phyloP scores from a whole-genome alignment of 2,329 filamentous ascomycete genomes.

The Apiospora rasikravindrae region DNA sequence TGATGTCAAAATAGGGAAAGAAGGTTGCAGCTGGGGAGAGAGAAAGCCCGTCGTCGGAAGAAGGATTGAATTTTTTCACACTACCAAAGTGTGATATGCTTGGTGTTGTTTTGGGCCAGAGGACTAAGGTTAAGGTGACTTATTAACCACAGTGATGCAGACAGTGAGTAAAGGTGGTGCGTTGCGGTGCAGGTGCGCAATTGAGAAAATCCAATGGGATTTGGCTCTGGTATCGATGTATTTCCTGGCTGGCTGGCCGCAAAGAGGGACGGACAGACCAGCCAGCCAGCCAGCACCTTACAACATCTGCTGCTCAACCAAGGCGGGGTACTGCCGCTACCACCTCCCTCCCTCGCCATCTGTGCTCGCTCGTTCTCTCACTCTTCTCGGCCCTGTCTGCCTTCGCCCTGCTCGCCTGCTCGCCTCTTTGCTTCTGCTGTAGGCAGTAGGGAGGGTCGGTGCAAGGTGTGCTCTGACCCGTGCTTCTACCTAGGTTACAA shows the following conservation, averaged over 20 bases:
- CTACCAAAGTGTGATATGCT: slow-evolving; percentile 18
- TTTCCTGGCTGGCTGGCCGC: background rate
- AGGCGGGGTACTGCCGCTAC: slow-evolving; percentile 1
- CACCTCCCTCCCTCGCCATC: background rate
- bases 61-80: slow-evolving; percentile 9
- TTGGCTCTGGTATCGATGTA: slow-evolving; percentile 13
- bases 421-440: background rate
- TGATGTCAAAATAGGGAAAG: slow-evolving; percentile 18
- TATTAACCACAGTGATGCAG: slow-evolving; percentile 9
- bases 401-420: background rate
- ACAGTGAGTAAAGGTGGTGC: slow-evolving; percentile 12
- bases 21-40: slow-evolving; percentile 6
- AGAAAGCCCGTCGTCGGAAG: slow-evolving; percentile 14
- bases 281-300: no score
- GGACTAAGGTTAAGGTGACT: slow-evolving; percentile 14
- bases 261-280: background rate
- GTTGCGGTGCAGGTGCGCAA: slow-evolving; percentile 10
- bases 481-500: background rate
- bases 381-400: background rate
- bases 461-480: slow-evolving; percentile 11
- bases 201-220: slow-evolving; percentile 14
- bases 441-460: background rate
- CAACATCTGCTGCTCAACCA: background rate
- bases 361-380: background rate
- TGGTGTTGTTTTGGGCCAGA: slow-evolving; percentile 13